A percentile compares a stretch with the other conserved stretches of the same genome.
Evolutionary conservation across 2,329 filamentous ascomycete genomes (phyloP).

Genomic region (Alternaria sp.): DNA sequence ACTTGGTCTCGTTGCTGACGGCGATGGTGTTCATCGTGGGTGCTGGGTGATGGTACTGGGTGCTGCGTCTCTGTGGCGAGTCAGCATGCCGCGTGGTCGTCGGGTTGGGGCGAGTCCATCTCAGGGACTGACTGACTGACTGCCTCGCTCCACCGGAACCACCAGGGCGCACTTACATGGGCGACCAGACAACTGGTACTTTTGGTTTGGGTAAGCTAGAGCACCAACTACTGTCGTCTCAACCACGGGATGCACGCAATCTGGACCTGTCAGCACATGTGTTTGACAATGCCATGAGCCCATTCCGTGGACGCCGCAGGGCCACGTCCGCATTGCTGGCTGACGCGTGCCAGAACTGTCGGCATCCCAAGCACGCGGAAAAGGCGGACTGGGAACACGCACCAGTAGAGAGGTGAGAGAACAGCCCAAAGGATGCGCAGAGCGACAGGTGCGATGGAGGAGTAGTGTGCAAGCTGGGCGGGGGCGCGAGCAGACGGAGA

Average conservation of each 20-base stretch:
- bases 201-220: constrained; percentile 11
- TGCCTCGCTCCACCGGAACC: constrained; percentile 17
- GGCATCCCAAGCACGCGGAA: constrained; percentile 22
- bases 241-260: constrained; percentile 27
- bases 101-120: constrained; percentile 16
- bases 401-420: constrained; percentile 15
- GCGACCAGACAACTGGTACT: constrained; percentile 9
- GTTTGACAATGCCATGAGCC: constrained; percentile 11
- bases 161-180: constrained; percentile 26
- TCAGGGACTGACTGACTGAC: constrained; percentile 18
- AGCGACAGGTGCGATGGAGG: background rate
- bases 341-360: constrained; percentile 21
- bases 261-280: constrained; percentile 23
- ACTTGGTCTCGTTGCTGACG: constrained; percentile 65
- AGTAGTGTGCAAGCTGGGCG: background rate
- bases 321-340: constrained; percentile 23
- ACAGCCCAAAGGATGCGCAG: constrained; percentile 3
- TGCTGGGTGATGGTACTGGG: constrained; percentile 2
- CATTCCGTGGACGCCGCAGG: constrained; percentile 24
- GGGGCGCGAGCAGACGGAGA: background rate
- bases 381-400: constrained; percentile 17
- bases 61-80: constrained; percentile 21
- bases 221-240: constrained; percentile 18
- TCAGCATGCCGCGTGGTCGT: constrained; percentile 26
- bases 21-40: constrained; percentile 55